Evolutionary conservation across 2,329 filamentous ascomycete species (phyloP), one percentile per base, ranked within the genome.

Genomic region (Furcasterigmium furcatum): DNA sequence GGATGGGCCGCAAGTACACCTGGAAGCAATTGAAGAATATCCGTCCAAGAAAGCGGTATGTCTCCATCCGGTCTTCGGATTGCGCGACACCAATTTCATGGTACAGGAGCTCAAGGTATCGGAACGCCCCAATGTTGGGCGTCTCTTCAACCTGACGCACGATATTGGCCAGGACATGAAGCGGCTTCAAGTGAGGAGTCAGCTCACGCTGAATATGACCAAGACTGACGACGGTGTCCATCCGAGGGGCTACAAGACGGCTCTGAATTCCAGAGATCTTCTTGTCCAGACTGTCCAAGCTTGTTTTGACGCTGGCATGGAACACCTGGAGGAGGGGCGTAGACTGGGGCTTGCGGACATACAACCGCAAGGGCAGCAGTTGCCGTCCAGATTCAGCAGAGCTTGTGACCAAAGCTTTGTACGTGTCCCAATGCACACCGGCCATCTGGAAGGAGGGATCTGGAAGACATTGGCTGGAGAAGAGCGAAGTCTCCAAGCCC

Each of bases 1-100:
- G 78, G 38, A 96, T 85, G 0, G 91, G 88, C 32, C 82, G 82
- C 30, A 95, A 74, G 61, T 96, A 97, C 2, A 89, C 82, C 46
- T 84, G 80, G 47, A 96, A 86, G 58, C 89, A 95, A 38, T 86
- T 78, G 45, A 94, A 84, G 59, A 96, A 94, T 4, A 94, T 73
- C 0, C 70, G 69, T 2, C 82, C 81, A 5, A 94, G 70, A 32
- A 79, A 82, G 32, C 70, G 64, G 58, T 88, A 94, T 1, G 79
- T 70, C 0, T 62, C 61, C 2, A 74, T 68, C 45, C 88, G 80
- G 1, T 85, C 86, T 14, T 80, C 77, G 38, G 88, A 73, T 58
- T 96, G 91, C 1, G 85, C 78, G 43, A 79, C 69, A 47, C 81
- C 85, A 2, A 85, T 79, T 19, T 84, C 75, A 32, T 88, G 80